Percentiles rank a stretch among this genome's conserved stretches.
phyloP scores from a whole-genome alignment of 1,284 basidiomycete genomes.

The Melampsora occidentalis region DNA sequence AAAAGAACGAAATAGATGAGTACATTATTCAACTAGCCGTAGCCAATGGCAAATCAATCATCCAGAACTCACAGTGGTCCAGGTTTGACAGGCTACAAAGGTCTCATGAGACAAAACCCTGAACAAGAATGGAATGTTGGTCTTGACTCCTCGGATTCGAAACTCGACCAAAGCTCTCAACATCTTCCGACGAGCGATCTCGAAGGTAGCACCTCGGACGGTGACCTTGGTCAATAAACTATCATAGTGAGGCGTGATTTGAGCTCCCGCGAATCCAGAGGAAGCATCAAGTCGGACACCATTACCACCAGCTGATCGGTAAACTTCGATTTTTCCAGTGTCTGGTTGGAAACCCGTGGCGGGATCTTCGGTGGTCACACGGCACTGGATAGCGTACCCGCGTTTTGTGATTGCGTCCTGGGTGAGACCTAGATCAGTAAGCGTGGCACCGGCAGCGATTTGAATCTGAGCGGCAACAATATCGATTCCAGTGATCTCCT shows the following conservation, averaged over 20 bases:
- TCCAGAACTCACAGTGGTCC: conserved; percentile 79
- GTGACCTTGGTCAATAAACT: conserved; percentile 95
- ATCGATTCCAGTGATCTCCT: conserved; percentile 98
- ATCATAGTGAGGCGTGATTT: conserved; percentile 99
- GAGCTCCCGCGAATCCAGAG: conserved; percentile 97
- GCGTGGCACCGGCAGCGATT: conserved; percentile 93
- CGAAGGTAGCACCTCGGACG: conserved; percentile 95
- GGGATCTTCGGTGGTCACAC: conserved; percentile 98
- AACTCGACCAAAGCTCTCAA: conserved; percentile 97
- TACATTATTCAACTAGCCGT: conserved; percentile 14
- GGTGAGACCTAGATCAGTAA: conserved; percentile 91
- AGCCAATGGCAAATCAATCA: conserved; percentile 17
- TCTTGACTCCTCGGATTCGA: conserved; percentile 97
- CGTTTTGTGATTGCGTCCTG: conserved; percentile 94
- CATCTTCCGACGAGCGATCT: conserved; percentile 98
- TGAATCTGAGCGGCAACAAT: conserved; percentile 98
- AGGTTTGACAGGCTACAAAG: conserved; percentile 92
- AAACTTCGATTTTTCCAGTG: conserved; percentile 98
- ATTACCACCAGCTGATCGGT: conserved; percentile 96
- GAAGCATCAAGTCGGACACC: conserved; percentile 95
- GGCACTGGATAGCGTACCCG: conserved; percentile 97
- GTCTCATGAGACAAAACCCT: conserved; percentile 95
- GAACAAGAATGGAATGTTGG: conserved; percentile 90
- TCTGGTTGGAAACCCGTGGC: conserved; percentile 90
- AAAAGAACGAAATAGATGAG: conserved; percentile 23